Base-by-base conservation (phyloP, 176 grass and related monocot species). In the Panicum miliaceum region DNA sequence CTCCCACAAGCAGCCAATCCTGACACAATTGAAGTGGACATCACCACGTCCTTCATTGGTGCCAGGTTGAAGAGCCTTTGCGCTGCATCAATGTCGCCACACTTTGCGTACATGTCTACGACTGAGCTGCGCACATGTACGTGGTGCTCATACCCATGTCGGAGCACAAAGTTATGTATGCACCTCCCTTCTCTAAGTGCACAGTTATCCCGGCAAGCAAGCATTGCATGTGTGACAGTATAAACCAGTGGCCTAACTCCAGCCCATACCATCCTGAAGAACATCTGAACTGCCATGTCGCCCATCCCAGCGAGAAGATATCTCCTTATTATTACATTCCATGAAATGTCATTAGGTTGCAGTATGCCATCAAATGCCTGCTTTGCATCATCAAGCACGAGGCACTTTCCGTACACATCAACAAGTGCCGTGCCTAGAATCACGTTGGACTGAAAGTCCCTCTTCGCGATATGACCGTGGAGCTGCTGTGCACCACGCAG, bases 261-360 rank as follows among this genome's bases (percentile, higher is more conserved):
- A 48, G 65, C 27, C 86, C 73, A 8, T 36, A 99, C 76, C 96
- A 99, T 99, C 77, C 74, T 67, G 71, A 75, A 94, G 86, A 99
- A 99, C 90, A 93, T 85, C 22, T 85, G n/a, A n/a, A 94, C 64
- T 14, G 96, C 91, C 46, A 89, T 88, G 27, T 68, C 26, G 2
- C 91, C 87, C 85, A 78, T 90, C 13, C 89, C 88, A 76, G 88
- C 84, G n/a, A 96, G 91, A 76, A 89, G 90, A 83, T 96, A 94
- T 26, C 91, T 88, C 11, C 93, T 84, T 59, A 94, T 67, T 52
- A 99, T 92, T 84, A 94, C 90, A 80, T 99, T 96, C 96, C 96
- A 96, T 6, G 93, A 92, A 72, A 99, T 66, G 10, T 38, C 88
- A 88, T 92, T 94, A 41, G 93, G 93, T 69, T 86, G 38, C 0